Base-by-base conservation (phyloP, 768 basidiomycete species). In the Amanita muscaria region DNA sequence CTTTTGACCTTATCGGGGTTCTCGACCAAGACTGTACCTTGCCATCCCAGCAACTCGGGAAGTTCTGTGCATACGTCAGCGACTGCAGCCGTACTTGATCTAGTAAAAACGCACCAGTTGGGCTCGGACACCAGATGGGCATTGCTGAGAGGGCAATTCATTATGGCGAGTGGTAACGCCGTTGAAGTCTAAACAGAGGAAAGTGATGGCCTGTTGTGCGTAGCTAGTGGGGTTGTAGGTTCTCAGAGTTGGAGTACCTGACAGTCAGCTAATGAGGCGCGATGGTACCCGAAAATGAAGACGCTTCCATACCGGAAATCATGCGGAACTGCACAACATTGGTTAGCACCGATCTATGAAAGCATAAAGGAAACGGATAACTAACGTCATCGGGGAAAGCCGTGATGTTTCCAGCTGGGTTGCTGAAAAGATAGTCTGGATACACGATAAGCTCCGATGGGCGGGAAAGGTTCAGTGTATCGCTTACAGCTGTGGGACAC, bases 11-110 rank as follows among this genome's bases (percentile, higher is more conserved):
- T 14, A 19, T 4, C 23, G 22, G 42, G 29, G 25, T 32, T 44
- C n/a, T n/a, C n/a, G n/a, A n/a, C n/a, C n/a, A n/a, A 22, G 25
- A 34, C 40, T 51, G 27, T 42, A 72, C 72, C 67, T 69, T 67
- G 49, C 74, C 74, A 52, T 77, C 70, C 74, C 74, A 77, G 55
- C 74, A 77, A 47, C 69, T 74, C 6, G 67, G 70, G 60, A 74
- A 72, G 51, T 73, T 74, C 70, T 75, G 41, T 37, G 41, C 31
- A n/a, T 35, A 9, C 16, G 24, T 39, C 34, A 33, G 8, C 29
- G 22, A 42, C 8, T 14, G 6, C n/a, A 11, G 14, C 23, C 41
- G 31, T 29, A 33, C 22, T 14, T 14, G n/a, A n/a, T n/a, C 16
- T 32, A 9, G n/a, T 10, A 16, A 21, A 7, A 2, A 63, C 69